Conservation (phyloP, 108 stramenopile species). For the Pseudonitzschia pungens region DNA sequence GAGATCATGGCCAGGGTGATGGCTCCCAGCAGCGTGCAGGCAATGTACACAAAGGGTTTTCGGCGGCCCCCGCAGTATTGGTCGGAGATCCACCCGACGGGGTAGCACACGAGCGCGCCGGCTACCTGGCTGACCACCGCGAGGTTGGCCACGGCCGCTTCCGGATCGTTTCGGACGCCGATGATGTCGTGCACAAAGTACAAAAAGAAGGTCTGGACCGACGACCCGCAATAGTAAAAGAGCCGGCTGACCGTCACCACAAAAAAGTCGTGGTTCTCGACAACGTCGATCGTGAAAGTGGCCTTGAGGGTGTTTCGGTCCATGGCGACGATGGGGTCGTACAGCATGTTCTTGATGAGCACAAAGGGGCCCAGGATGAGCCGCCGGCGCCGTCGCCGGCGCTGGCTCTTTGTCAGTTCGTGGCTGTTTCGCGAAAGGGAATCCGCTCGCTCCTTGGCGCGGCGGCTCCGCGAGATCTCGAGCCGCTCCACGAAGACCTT, state of each 20-base stretch:
- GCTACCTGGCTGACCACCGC: conserved; percentile 48
- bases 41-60: conserved; percentile 59
- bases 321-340: conserved; percentile 34
- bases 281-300: conserved; percentile 46
- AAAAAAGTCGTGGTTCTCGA: conserved; percentile 55
- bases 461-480: conserved; percentile 5
- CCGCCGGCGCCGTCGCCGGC: conserved; percentile 17
- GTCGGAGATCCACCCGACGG: conserved; percentile 59
- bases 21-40: conserved; percentile 44
- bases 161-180: conserved; percentile 36
- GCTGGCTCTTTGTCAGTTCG: conserved; percentile 4
- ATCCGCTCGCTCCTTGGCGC: neutral
- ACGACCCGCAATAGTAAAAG: conserved; percentile 70
- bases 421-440: neutral
- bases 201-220: conserved; percentile 43
- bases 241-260: conserved; percentile 58
- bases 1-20: conserved; percentile 41
- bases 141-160: conserved; percentile 47
- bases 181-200: conserved; percentile 52
- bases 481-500: conserved; percentile 2
- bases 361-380: conserved; percentile 33
- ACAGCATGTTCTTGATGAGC: conserved; percentile 44
- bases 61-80: conserved; percentile 34
- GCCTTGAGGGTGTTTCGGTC: conserved; percentile 31
- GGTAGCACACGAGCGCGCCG: conserved; percentile 50